Evolutionary conservation across 1,284 basidiomycete genomes (phyloP).

Genomic region (Anthracocystis walkeri): DNA sequence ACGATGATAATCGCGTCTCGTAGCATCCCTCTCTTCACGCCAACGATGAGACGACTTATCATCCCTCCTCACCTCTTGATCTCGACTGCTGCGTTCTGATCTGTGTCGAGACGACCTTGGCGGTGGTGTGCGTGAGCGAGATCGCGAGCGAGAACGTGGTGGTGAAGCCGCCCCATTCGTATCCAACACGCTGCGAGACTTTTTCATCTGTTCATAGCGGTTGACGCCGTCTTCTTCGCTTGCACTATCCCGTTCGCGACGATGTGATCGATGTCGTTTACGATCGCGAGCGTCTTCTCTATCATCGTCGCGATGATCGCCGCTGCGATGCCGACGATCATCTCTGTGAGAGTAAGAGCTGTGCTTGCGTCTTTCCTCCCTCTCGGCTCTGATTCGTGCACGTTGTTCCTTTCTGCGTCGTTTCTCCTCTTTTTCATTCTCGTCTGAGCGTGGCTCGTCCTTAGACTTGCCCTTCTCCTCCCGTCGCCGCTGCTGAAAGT

Average conservation of each 20-base stretch:
- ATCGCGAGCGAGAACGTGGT: conserved; percentile 6
- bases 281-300: not conserved
- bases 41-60: not conserved
- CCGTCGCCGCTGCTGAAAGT: conserved; percentile 70
- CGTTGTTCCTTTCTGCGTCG: conserved; percentile 60
- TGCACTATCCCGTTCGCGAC: not conserved
- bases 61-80: not conserved
- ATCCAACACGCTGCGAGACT: conserved; percentile 27
- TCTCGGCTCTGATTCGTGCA: conserved; percentile 44
- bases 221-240: conserved; percentile 18
- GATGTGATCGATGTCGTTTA: conserved; percentile 4
- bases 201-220: conserved; percentile 37
- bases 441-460: conserved; percentile 1
- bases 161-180: conserved; percentile 1
- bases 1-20: not conserved
- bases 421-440: conserved; percentile 51
- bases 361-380: conserved; percentile 16
- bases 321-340: not conserved
- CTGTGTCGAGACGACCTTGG: not conserved
- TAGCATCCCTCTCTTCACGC: not conserved
- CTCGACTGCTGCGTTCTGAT: conserved; percentile 1
- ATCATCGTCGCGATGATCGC: not conserved
- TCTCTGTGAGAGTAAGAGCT: not conserved
- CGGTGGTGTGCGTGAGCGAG: conserved; percentile 11
- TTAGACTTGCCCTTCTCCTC: conserved; percentile 28